phyloP scores from a whole-genome alignment of 2,329 filamentous ascomycete species.

The Aureobasidium sp. region DNA sequence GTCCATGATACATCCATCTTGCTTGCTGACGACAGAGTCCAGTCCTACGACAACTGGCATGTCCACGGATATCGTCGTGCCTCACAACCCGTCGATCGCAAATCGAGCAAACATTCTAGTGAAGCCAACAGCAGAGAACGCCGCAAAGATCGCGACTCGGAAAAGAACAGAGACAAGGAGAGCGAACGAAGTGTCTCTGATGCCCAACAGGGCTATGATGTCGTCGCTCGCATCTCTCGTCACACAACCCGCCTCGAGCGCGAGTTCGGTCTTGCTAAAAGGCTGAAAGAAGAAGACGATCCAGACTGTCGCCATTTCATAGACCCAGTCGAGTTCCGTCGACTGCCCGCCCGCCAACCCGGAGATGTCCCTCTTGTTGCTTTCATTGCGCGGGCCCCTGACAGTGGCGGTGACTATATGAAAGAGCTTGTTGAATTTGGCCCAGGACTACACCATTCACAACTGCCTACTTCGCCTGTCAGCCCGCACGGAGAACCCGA shows the following conservation, averaged over 20 bases:
- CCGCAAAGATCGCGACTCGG: neutral
- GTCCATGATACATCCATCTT: neutral
- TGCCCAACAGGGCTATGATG: conserved; percentile 29
- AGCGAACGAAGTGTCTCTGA: neutral
- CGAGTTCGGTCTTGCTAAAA: conserved; percentile 72
- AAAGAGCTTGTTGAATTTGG: conserved; percentile 66
- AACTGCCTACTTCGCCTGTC: conserved; percentile 10
- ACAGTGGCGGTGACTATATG: conserved; percentile 60
- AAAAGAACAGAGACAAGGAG: neutral
- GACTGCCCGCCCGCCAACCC: conserved; percentile 57
- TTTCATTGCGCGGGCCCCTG: conserved; percentile 67
- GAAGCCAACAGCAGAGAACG: conserved; percentile 3
- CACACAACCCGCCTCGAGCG: conserved; percentile 78
- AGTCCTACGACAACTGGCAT: conserved; percentile 82
- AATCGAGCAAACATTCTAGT: conserved; percentile 2
- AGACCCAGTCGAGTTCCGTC: conserved; percentile 69
- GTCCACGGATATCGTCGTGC: conserved; percentile 33
- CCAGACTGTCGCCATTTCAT: conserved; percentile 66
- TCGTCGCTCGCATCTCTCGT: conserved; percentile 74
- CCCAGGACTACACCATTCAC: conserved; percentile 41
- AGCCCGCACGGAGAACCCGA: neutral
- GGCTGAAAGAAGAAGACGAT: conserved; percentile 24
- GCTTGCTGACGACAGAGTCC: conserved; percentile 14
- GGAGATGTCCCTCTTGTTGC: conserved; percentile 67
- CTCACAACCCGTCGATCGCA: conserved; percentile 11